Percentiles rank a stretch among this genome's conserved stretches.
These are phyloP conservation scores for Botryobasidium botryosum DNA, from an alignment of 768 basidiomycete species.

Conservation along the genomic window DNA sequence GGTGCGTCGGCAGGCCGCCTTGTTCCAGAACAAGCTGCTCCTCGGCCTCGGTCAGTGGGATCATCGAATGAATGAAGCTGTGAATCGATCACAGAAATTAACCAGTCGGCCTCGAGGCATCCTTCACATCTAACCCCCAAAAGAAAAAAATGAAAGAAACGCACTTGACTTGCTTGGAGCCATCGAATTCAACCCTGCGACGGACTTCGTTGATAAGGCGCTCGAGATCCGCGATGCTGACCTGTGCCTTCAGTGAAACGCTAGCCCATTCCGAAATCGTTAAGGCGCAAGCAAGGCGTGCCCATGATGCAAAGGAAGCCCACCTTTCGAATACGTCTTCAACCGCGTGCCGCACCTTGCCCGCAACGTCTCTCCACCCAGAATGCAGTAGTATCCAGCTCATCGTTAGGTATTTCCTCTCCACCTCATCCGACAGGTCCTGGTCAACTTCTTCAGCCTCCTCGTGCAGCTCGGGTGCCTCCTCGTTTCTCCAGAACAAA, in stretches of 20 bases:
- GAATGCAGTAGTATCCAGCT: constrained; percentile 90
- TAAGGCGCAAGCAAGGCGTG: neutral
- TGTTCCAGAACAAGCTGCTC: constrained; percentile 51
- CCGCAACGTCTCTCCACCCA: constrained; percentile 75
- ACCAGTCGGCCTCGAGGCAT: no score
- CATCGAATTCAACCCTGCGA: constrained; percentile 53
- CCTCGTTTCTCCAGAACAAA: constrained; percentile 6
- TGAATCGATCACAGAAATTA: neutral
- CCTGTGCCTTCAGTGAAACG: constrained; percentile 64
- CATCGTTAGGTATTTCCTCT: constrained; percentile 65
- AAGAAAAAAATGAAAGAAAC: no score
- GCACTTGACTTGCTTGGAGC: constrained; percentile 1
- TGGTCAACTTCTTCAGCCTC: constrained; percentile 21
- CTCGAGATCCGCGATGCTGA: constrained; percentile 53
- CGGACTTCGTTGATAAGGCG: constrained; percentile 56
- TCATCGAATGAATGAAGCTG: constrained; percentile 57
- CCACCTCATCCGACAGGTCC: constrained; percentile 42
- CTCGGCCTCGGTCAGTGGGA: constrained; percentile 57
- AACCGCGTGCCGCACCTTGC: constrained; percentile 53
- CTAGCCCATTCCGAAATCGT: constrained; percentile 24
- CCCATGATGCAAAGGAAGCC: constrained; percentile 17
- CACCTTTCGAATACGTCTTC: constrained; percentile 76
- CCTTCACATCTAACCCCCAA: no score
- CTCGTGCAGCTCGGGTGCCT: constrained; percentile 17
- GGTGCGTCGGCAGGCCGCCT: constrained; percentile 31